Evolutionary conservation across 371 early-diverging fungal species (phyloP), one percentile per base, ranked within the genome.

Genomic region (Batkoa obscura): DNA sequence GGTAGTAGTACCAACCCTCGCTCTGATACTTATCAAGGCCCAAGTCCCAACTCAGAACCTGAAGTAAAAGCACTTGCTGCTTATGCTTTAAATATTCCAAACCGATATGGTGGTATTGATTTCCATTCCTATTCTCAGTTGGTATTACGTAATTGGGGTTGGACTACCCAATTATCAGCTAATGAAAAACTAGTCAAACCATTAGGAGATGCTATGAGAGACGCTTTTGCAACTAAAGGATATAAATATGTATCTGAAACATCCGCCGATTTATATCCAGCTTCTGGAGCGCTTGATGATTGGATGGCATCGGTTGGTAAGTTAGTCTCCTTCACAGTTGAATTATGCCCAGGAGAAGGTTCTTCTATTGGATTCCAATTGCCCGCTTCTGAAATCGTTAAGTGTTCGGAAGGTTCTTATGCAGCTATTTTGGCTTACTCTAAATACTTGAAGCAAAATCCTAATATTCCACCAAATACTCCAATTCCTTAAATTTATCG

Each of bases 41-140:
- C 72, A 6, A 57, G 58, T 10, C 70, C 72, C 3, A 72, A 61
- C 1, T 72, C 73, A 39, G 79, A 78, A 53, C 75, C 72, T 13
- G 79, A 78, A 47, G 67, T 70, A 13, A 57, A 75, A 55, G 79
- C 74, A 1, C 43, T 75, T 35, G 61, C 60, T 50, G 52, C 62
- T 12, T 73, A 66, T 54, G 75, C 72, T 58, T 49, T 61, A 15
- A 55, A 62, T 35, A 66, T 70, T 56, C 66, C 65, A 43, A 65
- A 68, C 30, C 63, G 70, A 38, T 63, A 75, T 30, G 79, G 70
- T 1, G 76, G 68, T 35, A 70, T 79, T 50, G 79, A 79, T 56
- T 70, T 74, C 55, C 79, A 76, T 53, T 67, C 69, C 39, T 79
- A 68, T 63, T 62, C 65, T 10, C 74, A 69, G 59, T 51, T 67